phyloP scores from a whole-genome alignment of 1,139 yeast species.

The Magnusiomyces paraingens region DNA sequence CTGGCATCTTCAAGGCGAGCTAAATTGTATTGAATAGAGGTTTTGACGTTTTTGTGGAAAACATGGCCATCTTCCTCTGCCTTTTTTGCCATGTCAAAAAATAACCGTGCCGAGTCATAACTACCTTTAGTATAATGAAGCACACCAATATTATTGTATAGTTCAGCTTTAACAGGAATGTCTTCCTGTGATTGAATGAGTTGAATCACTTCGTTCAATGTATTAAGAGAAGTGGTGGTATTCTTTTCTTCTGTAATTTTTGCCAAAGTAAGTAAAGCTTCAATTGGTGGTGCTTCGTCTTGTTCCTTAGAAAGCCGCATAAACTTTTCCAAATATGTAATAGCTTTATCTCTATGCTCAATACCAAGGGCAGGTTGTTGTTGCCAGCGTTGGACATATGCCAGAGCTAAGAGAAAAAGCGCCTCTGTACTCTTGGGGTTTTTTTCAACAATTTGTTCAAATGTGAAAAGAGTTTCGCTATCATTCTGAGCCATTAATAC shows the following conservation, averaged over 20 bases:
- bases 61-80: conserved; percentile 24
- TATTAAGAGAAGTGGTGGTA: conserved; percentile 48
- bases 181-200: conserved; percentile 38
- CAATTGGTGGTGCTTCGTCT: conserved; percentile 59
- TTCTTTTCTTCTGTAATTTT: conserved; percentile 53
- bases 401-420: conserved; percentile 64
- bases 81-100: conserved; percentile 55
- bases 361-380: neutral
- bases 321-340: conserved; percentile 65
- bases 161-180: conserved; percentile 53
- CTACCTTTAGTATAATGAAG: conserved; percentile 66
- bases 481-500: conserved; percentile 66
- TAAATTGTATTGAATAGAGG: conserved; percentile 35
- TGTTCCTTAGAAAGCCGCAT: conserved; percentile 51
- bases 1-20: conserved; percentile 38
- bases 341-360: conserved; percentile 36
- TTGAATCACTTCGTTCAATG: conserved; percentile 54
- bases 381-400: conserved; percentile 47
- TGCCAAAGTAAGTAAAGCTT: conserved; percentile 64
- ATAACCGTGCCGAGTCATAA: conserved; percentile 43
- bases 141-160: conserved; percentile 81
- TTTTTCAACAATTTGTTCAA: conserved; percentile 64
- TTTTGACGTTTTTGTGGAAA: conserved; percentile 18
- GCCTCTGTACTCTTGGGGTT: conserved; percentile 72
- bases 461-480: conserved; percentile 81